phyloP scores from a whole-genome alignment of 257 asterid genomes.

The Scutellaria galericulata region DNA sequence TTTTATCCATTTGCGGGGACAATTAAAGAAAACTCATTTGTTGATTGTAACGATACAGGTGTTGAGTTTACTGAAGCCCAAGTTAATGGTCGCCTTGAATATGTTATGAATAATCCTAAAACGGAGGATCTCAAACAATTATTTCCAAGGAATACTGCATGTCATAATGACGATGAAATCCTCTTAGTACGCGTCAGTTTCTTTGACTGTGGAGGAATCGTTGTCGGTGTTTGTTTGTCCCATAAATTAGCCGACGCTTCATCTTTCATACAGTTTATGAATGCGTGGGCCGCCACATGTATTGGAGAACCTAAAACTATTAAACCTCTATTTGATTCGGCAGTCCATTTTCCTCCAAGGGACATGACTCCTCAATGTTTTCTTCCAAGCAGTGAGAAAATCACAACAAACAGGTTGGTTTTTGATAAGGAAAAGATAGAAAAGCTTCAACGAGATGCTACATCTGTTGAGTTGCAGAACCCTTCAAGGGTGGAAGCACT shows the following conservation, averaged over 20 bases:
- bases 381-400: too few species aligned
- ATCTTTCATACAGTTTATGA: background rate
- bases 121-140: background rate
- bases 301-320: too few species aligned
- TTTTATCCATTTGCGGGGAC: background rate
- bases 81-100: background rate
- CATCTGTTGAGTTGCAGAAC: too few species aligned
- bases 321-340: too few species aligned
- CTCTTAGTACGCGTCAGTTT: background rate
- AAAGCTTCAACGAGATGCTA: too few species aligned
- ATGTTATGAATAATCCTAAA: background rate
- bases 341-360: too few species aligned
- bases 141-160: background rate
- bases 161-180: background rate
- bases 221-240: conserved; percentile 3
- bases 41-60: background rate
- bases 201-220: conserved; percentile 30
- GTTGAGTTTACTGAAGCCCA: background rate
- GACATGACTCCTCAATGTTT: too few species aligned
- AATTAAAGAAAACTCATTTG: background rate
- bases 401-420: too few species aligned
- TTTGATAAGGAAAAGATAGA: too few species aligned
- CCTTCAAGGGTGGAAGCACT: too few species aligned
- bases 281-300: conserved; percentile 28
- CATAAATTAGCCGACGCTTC: conserved; percentile 9